Conservation (phyloP, 208 protist species). For the Leptomonas pyrrhocoris region DNA sequence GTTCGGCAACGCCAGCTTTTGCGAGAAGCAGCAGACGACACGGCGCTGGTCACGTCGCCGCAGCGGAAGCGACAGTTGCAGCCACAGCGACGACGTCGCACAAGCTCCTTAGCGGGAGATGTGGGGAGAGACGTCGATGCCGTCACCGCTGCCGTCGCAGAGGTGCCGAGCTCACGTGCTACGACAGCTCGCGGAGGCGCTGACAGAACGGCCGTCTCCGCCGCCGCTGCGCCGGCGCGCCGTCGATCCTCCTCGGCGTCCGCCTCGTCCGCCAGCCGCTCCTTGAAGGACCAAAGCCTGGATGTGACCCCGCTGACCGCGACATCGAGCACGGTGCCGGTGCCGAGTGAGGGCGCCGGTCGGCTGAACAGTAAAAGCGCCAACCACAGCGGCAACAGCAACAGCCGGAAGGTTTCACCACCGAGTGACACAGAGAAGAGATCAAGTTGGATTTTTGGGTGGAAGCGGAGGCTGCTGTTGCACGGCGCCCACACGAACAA, state of each 20-base stretch:
- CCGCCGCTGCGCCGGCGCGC: neutral
- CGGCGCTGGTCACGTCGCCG: neutral
- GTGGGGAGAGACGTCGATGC: neutral
- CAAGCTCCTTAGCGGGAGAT: neutral
- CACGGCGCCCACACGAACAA: neutral
- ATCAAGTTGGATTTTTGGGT: neutral
- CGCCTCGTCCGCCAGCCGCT: neutral
- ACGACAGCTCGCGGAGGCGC: no score
- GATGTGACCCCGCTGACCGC: neutral
- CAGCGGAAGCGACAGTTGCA: neutral
- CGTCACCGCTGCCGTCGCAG: neutral
- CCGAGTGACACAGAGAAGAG: constrained; percentile 1
- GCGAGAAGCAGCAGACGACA: constrained; percentile 1
- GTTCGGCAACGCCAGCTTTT: neutral
- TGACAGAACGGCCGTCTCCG: neutral
- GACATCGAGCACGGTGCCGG: neutral
- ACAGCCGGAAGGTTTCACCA: neutral
- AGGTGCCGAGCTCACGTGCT: no score
- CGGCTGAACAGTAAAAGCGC: constrained; percentile 1
- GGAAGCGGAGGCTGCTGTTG: constrained; percentile 1
- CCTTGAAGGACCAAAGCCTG: neutral
- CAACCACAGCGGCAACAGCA: neutral
- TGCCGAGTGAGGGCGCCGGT: neutral
- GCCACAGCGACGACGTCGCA: neutral
- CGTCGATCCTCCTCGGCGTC: neutral